Evolutionary conservation across 306 rosid species (phyloP).

Genomic region (Inga leiocalycina): DNA sequence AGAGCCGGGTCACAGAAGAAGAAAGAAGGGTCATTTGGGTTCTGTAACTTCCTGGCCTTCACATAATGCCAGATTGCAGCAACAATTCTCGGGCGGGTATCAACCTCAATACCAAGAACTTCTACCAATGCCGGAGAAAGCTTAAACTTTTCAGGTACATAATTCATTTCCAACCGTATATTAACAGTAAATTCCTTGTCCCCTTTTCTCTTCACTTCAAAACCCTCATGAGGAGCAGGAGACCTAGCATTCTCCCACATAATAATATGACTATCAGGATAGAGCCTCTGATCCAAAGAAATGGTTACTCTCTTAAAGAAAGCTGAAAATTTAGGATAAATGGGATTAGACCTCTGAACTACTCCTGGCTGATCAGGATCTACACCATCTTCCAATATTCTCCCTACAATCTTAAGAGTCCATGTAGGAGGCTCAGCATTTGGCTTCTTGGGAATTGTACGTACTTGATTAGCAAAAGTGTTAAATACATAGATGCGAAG

Average conservation of each 20-base stretch:
- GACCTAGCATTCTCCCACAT: constrained; percentile 88
- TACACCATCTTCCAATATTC: constrained; percentile 91
- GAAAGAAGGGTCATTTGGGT: constrained; percentile 79
- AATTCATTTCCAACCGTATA: constrained; percentile 91
- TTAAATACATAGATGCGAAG: constrained; percentile 93
- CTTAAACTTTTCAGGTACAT: constrained; percentile 90
- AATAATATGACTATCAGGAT: constrained; percentile 82
- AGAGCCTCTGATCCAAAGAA: constrained; percentile 91
- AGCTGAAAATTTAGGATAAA: constrained; percentile 88
- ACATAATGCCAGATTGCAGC: constrained; percentile 99
- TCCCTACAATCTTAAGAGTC: constrained; percentile 95
- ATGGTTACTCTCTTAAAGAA: constrained; percentile 92
- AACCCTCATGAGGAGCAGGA: constrained; percentile 91
- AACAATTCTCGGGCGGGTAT: constrained; percentile 93
- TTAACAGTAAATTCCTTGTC: constrained; percentile 78
- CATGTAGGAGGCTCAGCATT: constrained; percentile 91
- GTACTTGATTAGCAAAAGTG: constrained; percentile 84
- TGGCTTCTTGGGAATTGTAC: constrained; percentile 79
- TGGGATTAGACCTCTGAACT: constrained; percentile 77
- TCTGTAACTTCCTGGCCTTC: constrained; percentile 96
- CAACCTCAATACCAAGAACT: constrained; percentile 99
- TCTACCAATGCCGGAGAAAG: constrained; percentile 88
- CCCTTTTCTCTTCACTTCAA: constrained; percentile 98
- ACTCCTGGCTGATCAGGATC: constrained; percentile 97
- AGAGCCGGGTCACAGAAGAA: constrained; percentile 89